phyloP scores from a whole-genome alignment of 2,329 filamentous ascomycete genomes.

The Rachicladosporium sp. region DNA sequence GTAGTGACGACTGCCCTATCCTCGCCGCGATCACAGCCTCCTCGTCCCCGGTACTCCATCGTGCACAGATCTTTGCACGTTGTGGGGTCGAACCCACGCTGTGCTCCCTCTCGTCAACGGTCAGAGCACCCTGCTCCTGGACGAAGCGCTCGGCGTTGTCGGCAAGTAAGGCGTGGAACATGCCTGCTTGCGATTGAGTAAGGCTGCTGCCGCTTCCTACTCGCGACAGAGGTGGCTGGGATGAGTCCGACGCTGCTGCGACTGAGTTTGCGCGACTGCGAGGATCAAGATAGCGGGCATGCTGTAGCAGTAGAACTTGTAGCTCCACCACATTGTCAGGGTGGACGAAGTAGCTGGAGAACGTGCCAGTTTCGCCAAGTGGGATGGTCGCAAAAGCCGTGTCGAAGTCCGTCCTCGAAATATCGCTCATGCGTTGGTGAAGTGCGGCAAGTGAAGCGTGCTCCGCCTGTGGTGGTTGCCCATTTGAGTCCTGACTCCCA shows the following conservation, averaged over 20 bases:
- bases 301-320: conserved; percentile 39
- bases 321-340: conserved; percentile 41
- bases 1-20: conserved; percentile 7
- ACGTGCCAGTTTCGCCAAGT: conserved; percentile 32
- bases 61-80: conserved; percentile 14
- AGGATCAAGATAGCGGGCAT: conserved; percentile 28
- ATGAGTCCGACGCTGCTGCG: conserved; percentile 2
- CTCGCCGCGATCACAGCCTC: conserved; percentile 16
- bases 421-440: conserved; percentile 26
- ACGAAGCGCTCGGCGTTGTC: conserved; percentile 37
- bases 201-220: conserved; percentile 1
- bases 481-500: conserved; percentile 7
- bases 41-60: conserved; percentile 18
- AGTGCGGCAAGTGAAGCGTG: conserved; percentile 25
- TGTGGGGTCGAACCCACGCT: conserved; percentile 16
- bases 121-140: conserved; percentile 32
- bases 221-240: neutral
- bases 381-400: conserved; percentile 35
- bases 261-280: conserved; percentile 18
- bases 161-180: conserved; percentile 31
- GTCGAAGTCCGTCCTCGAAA: conserved; percentile 36
- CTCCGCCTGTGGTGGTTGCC: neutral
- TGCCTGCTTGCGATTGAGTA: conserved; percentile 20
- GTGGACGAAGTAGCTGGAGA: conserved; percentile 44
- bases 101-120: conserved; percentile 28